A percentile compares a stretch with the other conserved stretches of the same genome.
These are phyloP conservation scores for Eucalyptus sp. DNA, from an alignment of 345 rosid genomes.

Conservation along the genomic window DNA sequence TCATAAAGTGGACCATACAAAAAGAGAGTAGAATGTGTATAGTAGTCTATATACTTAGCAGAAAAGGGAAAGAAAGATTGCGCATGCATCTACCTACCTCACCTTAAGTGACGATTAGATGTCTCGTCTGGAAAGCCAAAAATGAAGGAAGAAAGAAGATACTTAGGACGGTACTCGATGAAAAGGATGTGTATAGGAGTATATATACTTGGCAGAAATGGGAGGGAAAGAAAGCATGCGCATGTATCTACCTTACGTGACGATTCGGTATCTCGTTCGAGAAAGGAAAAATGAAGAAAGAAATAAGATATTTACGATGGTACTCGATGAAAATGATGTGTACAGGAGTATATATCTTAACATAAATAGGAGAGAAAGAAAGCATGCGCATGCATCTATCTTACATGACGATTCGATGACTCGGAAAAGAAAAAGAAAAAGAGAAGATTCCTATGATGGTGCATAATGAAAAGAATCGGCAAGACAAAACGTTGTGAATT, in stretches of 20 bases:
- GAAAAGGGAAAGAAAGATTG: neutral
- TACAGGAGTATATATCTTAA: neutral
- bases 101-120: neutral
- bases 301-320: neutral
- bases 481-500: accelerated
- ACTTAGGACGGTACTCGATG: neutral
- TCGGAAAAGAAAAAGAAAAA: accelerated
- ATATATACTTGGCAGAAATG: neutral
- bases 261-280: accelerated
- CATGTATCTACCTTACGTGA: neutral
- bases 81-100: neutral
- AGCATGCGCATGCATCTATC: neutral
- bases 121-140: neutral
- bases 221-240: neutral
- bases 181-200: neutral
- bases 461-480: neutral
- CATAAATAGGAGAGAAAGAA: neutral
- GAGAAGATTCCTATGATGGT: neutral
- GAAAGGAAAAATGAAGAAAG: neutral
- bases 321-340: neutral
- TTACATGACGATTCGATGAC: accelerated
- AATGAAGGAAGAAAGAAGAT: neutral
- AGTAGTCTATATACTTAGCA: neutral
- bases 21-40: neutral
- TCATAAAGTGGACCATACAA: neutral